phyloP scores from a whole-genome alignment of 2,329 filamentous ascomycete species.

The Neofusicoccum kwambonambiense region DNA sequence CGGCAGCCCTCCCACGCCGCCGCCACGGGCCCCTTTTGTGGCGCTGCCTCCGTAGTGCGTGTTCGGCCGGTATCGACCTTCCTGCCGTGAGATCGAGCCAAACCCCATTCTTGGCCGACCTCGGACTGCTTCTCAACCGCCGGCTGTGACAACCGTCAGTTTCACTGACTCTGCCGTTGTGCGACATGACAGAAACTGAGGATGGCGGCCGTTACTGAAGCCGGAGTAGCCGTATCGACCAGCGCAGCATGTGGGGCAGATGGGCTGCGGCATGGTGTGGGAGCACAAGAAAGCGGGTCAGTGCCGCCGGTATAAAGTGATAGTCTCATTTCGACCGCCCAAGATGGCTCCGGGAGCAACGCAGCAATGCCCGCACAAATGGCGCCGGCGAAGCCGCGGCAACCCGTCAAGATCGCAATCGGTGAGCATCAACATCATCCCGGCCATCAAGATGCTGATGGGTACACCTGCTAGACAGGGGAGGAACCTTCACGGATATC shows the following conservation, averaged over 20 bases:
- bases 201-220: not conserved
- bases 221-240: not conserved
- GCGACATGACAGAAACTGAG: not conserved
- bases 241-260: not conserved
- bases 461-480: constrained; percentile 32
- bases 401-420: constrained; percentile 9
- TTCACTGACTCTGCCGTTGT: not conserved
- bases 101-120: not conserved
- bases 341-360: not conserved
- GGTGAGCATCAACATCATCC: not conserved
- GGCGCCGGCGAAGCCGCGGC: not conserved
- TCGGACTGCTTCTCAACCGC: not conserved
- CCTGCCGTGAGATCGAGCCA: not conserved
- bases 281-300: not conserved
- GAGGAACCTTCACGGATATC: constrained; percentile 90
- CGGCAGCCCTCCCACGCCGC: no score
- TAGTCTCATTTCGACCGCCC: not conserved
- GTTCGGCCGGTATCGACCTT: not conserved
- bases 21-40: not conserved
- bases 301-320: not conserved
- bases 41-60: not conserved
- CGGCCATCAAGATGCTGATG: not conserved
- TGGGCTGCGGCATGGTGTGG: not conserved
- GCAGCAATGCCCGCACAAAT: not conserved
- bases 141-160: not conserved